These are phyloP conservation scores for Collybia mongolica DNA, from an alignment of 768 basidiomycete species.

Conservation along the genomic window DNA sequence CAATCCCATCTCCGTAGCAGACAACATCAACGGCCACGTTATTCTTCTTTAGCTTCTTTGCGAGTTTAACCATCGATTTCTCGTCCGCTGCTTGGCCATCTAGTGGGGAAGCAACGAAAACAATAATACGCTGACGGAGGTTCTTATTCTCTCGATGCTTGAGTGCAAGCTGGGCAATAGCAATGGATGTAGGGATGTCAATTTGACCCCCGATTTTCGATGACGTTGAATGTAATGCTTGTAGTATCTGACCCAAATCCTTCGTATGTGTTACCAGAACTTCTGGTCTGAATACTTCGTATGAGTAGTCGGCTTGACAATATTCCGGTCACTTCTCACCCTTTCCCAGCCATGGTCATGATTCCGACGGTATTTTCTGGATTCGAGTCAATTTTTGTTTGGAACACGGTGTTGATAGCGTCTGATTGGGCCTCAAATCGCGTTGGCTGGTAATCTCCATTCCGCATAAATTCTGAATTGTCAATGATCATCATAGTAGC, in stretches of 20 bases:
- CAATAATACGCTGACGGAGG: constrained; percentile 91
- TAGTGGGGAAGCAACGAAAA: constrained; percentile 91
- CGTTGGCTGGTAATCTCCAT: constrained; percentile 86
- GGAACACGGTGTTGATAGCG: constrained; percentile 86
- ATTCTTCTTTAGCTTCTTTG: constrained; percentile 99
- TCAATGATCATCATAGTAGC: constrained; percentile 97
- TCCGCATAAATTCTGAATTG: constrained; percentile 97
- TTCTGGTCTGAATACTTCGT: constrained; percentile 62
- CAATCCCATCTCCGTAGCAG: constrained; percentile 87
- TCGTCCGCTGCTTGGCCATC: constrained; percentile 69
- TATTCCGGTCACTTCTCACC: constrained; percentile 46
- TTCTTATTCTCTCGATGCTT: constrained; percentile 99
- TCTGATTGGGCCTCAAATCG: constrained; percentile 91
- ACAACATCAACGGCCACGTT: constrained; percentile 95
- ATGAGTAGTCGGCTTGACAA: background rate
- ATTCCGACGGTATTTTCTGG: constrained; percentile 97
- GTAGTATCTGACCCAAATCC: constrained; percentile 89
- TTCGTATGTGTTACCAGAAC: constrained; percentile 96
- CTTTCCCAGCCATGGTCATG: constrained; percentile 98
- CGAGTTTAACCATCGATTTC: constrained; percentile 80
- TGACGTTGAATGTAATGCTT: constrained; percentile 70
- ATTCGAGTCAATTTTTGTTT: constrained; percentile 92
- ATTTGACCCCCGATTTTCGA: constrained; percentile 76
- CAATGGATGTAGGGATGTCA: constrained; percentile 88
- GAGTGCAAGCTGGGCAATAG: constrained; percentile 92